phyloP scores from a whole-genome alignment of 2,329 filamentous ascomycete genomes.

The Capronia coronata region DNA sequence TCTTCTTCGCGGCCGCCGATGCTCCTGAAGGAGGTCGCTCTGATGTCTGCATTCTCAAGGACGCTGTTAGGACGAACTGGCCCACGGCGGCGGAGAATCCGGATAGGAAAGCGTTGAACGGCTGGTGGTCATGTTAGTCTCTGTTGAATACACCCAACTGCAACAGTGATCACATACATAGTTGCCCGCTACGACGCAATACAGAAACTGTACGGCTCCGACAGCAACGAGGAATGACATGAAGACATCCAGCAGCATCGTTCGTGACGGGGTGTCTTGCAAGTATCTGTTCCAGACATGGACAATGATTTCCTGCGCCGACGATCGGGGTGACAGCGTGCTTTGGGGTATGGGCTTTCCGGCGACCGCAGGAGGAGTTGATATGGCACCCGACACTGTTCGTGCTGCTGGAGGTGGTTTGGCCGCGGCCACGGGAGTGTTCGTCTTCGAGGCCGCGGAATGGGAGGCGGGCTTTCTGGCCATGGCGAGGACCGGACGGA shows the following conservation, averaged over 20 bases:
- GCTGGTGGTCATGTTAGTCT: constrained; percentile 47
- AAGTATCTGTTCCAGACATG: constrained; percentile 74
- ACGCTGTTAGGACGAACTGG: constrained; percentile 92
- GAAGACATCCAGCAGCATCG: constrained; percentile 86
- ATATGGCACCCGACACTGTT: constrained; percentile 24
- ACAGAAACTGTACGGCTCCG: constrained; percentile 85
- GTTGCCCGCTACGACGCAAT: constrained; percentile 86
- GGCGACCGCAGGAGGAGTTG: constrained; percentile 27
- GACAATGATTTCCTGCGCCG: constrained; percentile 53
- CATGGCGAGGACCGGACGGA: constrained; percentile 6
- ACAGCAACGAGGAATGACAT: constrained; percentile 80
- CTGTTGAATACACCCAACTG: background rate
- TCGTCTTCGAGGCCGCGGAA: constrained; percentile 28
- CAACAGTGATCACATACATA: constrained; percentile 60
- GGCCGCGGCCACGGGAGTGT: constrained; percentile 27
- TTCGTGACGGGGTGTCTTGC: constrained; percentile 76
- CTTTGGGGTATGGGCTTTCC: constrained; percentile 25
- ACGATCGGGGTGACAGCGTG: constrained; percentile 36
- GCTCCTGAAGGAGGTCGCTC: constrained; percentile 27
- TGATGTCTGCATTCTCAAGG: constrained; percentile 85
- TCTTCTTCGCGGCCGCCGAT: constrained; percentile 57
- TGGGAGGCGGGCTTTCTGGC: constrained; percentile 19
- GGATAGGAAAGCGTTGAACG: constrained; percentile 96
- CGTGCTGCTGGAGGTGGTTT: constrained; percentile 28
- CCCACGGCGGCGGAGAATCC: constrained; percentile 93